phyloP scores from a whole-genome alignment of 805 yeast genomes.

The Sungouiozyma ichnusensis region DNA sequence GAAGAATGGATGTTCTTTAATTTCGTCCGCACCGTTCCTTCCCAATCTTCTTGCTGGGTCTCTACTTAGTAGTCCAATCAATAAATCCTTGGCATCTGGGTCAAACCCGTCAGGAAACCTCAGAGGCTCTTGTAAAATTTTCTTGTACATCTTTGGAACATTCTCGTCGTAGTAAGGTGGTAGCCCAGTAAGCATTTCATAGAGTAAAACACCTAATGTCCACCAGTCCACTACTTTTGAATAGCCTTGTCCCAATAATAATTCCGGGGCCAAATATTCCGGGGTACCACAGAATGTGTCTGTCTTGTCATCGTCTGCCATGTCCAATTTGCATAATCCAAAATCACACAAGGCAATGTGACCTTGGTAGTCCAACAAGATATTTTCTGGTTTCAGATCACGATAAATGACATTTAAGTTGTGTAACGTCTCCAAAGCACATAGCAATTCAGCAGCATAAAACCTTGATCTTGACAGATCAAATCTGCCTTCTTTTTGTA shows the following conservation, averaged over 20 bases:
- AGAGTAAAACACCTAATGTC: conserved; percentile 89
- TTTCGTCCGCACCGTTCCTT: conserved; percentile 70
- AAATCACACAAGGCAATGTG: conserved; percentile 97
- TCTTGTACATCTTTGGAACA: conserved; percentile 84
- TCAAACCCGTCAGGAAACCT: conserved; percentile 84
- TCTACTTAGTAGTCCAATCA: conserved; percentile 64
- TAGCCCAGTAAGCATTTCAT: conserved; percentile 93
- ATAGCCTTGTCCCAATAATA: conserved; percentile 84
- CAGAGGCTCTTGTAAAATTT: conserved; percentile 81
- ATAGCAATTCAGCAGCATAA: conserved; percentile 85
- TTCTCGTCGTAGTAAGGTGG: conserved; percentile 97
- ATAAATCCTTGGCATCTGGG: conserved; percentile 71
- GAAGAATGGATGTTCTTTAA: conserved; percentile 77
- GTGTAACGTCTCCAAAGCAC: conserved; percentile 88
- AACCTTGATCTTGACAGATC: conserved; percentile 82
- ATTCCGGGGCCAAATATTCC: conserved; percentile 92
- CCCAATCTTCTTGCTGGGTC: conserved; percentile 79
- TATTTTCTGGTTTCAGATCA: conserved; percentile 94
- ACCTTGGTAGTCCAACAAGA: conserved; percentile 88
- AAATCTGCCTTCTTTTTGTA: conserved; percentile 84
- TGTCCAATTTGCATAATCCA: conserved; percentile 90
- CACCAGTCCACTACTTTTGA: conserved; percentile 97
- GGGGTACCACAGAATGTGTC: conserved; percentile 98
- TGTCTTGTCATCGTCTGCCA: conserved; percentile 80
- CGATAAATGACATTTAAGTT: conserved; percentile 87